A percentile compares a stretch with the other conserved stretches of the same genome.
Conservation (phyloP, 2,329 filamentous ascomycete genomes). For the Pseudovirgaria hyperparasitica region DNA sequence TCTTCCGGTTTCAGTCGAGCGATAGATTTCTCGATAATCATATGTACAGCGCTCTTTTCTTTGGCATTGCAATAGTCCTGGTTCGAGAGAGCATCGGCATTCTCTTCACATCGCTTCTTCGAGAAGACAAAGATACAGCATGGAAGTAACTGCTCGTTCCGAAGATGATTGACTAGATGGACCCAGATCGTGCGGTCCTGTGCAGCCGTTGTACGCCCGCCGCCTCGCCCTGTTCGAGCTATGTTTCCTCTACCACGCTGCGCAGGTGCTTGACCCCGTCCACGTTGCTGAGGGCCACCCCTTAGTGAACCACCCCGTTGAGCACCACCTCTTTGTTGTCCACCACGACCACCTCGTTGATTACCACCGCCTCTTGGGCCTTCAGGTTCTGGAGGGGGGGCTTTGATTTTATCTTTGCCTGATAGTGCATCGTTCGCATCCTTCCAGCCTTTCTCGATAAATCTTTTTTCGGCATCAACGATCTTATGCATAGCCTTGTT, state of each 20-base stretch:
- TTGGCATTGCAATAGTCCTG: constrained; percentile 87
- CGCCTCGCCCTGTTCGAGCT: constrained; percentile 72
- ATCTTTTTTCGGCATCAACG: constrained; percentile 83
- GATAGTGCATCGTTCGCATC: constrained; percentile 73
- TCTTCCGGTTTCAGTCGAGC: constrained; percentile 86
- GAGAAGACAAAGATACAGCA: constrained; percentile 98
- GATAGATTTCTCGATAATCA: constrained; percentile 92
- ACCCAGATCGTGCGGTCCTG: constrained; percentile 98
- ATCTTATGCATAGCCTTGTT: constrained; percentile 89
- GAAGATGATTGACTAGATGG: constrained; percentile 81
- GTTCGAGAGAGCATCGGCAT: constrained; percentile 87
- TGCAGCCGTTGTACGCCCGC: constrained; percentile 75
- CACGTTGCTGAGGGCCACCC: constrained; percentile 38
- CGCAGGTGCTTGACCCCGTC: constrained; percentile 37
- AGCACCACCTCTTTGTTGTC: constrained; percentile 44
- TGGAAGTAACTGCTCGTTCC: constrained; percentile 74
- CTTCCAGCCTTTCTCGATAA: constrained; percentile 89
- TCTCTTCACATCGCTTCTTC: constrained; percentile 94
- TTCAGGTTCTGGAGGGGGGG: constrained; percentile 38
- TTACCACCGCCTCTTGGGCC: constrained; percentile 39
- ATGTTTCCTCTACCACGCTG: constrained; percentile 66
- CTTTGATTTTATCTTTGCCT: constrained; percentile 65
- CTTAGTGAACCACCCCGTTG: constrained; percentile 33
- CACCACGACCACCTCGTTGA: constrained; percentile 30
- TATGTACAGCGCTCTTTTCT: constrained; percentile 94